Percentiles rank a stretch among this genome's conserved stretches.
These are phyloP conservation scores for Olyra latifolia DNA, from an alignment of 176 grass and related monocot species.

Conservation along the genomic window DNA sequence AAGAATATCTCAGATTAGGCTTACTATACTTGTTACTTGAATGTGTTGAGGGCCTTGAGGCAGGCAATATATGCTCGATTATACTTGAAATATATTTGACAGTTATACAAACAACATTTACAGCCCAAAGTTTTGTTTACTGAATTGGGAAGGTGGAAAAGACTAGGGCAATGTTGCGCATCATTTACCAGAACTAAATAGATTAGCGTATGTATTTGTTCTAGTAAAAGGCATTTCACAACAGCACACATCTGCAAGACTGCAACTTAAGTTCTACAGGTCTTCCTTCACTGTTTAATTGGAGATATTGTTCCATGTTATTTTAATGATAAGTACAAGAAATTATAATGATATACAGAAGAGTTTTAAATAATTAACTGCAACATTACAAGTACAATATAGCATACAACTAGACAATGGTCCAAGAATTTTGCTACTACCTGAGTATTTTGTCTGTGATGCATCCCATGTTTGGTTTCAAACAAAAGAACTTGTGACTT, in stretches of 20 bases:
- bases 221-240: conserved; percentile 3
- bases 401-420: not conserved
- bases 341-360: not conserved
- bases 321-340: not conserved
- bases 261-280: not conserved
- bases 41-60: not conserved
- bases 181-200: conserved; percentile 19
- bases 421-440: not conserved
- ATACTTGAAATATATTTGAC: conserved; percentile 2
- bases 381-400: not conserved
- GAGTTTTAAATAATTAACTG: not conserved
- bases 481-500: not conserved
- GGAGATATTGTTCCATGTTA: not conserved
- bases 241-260: not conserved
- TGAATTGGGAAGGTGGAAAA: not conserved
- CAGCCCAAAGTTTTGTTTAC: not conserved
- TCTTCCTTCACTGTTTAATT: not conserved
- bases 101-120: not conserved
- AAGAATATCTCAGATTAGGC: not conserved
- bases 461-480: not conserved
- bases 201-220: not conserved
- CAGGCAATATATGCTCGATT: not conserved
- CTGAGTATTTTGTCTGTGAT: conserved; percentile 1
- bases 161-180: not conserved
- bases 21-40: not conserved